Percentiles rank a stretch among this genome's conserved stretches.
Evolutionary conservation across 805 yeast species (phyloP).

Genomic region (Kuraishia hungarica): DNA sequence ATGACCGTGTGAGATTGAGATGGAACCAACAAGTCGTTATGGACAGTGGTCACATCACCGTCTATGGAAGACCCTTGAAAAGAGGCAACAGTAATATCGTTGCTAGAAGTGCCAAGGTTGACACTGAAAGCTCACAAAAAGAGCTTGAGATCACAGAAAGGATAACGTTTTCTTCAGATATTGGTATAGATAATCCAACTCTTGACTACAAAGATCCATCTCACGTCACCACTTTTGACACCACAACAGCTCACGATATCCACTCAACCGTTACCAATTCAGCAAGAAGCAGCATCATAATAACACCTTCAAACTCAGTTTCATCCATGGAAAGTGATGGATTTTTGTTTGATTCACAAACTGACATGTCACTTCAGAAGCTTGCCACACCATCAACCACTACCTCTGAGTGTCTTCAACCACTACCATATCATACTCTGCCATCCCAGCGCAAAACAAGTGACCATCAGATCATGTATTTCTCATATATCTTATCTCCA

Average conservation of each 20-base stretch:
- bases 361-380: background rate
- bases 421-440: background rate
- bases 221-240: background rate
- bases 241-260: background rate
- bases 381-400: background rate
- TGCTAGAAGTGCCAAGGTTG: background rate
- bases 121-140: background rate
- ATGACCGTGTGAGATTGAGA: conserved; percentile 31
- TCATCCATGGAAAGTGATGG: background rate
- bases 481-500: conserved; percentile 15
- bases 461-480: conserved; percentile 12
- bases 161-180: background rate
- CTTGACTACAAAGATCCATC: background rate
- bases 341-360: too few species aligned
- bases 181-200: background rate
- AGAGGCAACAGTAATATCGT: background rate
- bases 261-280: background rate
- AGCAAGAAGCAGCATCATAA: background rate
- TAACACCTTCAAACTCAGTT: background rate
- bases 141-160: background rate
- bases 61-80: background rate
- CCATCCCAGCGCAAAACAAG: background rate
- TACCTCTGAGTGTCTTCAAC: background rate
- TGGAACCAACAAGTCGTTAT: conserved; percentile 34
- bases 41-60: background rate